Conservation (phyloP, 306 rosid genomes). For the Dalbergia cultrata region DNA sequence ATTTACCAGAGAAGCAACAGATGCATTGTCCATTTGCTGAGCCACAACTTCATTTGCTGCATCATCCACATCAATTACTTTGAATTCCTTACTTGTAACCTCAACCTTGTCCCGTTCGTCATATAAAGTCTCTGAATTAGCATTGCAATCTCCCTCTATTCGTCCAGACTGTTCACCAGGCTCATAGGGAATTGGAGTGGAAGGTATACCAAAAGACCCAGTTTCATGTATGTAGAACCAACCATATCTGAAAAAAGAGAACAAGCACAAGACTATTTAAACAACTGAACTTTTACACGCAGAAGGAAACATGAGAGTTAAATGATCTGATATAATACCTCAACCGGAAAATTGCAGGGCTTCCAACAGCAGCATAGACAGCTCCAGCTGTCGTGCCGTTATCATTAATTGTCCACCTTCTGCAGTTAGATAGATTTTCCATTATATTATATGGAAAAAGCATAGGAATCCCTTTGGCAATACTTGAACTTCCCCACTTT, state of each 20-base stretch:
- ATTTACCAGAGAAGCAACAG: constrained; percentile 52
- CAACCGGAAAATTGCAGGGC: constrained; percentile 78
- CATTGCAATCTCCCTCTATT: constrained; percentile 40
- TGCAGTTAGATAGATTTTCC: constrained; percentile 50
- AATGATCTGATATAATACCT: constrained; percentile 59
- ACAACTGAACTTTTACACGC: neutral
- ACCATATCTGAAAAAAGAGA: constrained; percentile 74
- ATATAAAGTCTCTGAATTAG: constrained; percentile 38
- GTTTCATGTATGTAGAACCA: constrained; percentile 65
- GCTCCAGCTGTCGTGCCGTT: constrained; percentile 59
- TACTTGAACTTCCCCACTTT: constrained; percentile 83
- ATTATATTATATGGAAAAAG: constrained; percentile 65
- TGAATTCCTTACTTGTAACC: constrained; percentile 45
- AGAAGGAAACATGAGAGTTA: constrained; percentile 29
- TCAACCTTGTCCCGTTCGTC: constrained; percentile 47
- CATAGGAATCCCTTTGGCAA: constrained; percentile 69
- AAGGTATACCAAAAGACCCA: constrained; percentile 42
- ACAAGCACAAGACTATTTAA: constrained; percentile 46
- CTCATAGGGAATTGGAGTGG: constrained; percentile 42
- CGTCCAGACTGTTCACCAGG: constrained; percentile 46
- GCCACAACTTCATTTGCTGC: constrained; percentile 46
- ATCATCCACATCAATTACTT: constrained; percentile 48
- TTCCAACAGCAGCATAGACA: constrained; percentile 80
- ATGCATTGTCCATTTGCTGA: constrained; percentile 50
- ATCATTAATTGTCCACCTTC: constrained; percentile 78